These are phyloP conservation scores for Dicorynia guianensis DNA, from an alignment of 306 rosid species.

Conservation along the genomic window DNA sequence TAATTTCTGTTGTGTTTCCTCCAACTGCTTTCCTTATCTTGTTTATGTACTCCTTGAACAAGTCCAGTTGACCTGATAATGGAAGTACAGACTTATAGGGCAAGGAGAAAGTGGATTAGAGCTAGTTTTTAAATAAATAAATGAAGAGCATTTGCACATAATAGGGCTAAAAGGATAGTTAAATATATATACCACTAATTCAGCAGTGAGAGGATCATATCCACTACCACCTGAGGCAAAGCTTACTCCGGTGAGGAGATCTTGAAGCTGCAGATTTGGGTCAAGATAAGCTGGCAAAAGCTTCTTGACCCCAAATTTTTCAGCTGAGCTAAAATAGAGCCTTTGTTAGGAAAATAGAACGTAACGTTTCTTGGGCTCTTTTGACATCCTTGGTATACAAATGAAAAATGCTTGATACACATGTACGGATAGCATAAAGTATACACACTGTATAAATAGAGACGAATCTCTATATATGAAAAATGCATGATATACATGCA, in stretches of 20 bases:
- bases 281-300: slow-evolving; percentile 69
- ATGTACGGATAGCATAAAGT: too few species aligned
- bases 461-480: too few species aligned
- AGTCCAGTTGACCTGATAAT: slow-evolving; percentile 56
- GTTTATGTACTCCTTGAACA: slow-evolving; percentile 59
- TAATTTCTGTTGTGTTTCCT: slow-evolving; percentile 39
- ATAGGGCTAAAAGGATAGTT: slow-evolving; percentile 8
- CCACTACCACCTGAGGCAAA: slow-evolving; percentile 79
- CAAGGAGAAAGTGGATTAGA: slow-evolving; percentile 10
- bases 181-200: slow-evolving; percentile 49
- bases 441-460: too few species aligned
- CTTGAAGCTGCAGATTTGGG: slow-evolving; percentile 58
- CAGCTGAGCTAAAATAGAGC: slow-evolving; percentile 51
- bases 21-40: slow-evolving; percentile 57
- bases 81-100: slow-evolving; percentile 60
- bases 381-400: too few species aligned
- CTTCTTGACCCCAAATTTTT: slow-evolving; percentile 62
- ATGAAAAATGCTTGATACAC: too few species aligned
- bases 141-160: not conserved
- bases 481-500: too few species aligned
- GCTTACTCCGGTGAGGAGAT: slow-evolving; percentile 76
- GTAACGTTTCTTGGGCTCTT: too few species aligned
- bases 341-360: not conserved
- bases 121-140: slow-evolving; percentile 11
- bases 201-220: slow-evolving; percentile 80